Evolutionary conservation across 257 asterid genomes (phyloP), one percentile per base, ranked within the genome.

Genomic region (Gynochthodes officinalis): DNA sequence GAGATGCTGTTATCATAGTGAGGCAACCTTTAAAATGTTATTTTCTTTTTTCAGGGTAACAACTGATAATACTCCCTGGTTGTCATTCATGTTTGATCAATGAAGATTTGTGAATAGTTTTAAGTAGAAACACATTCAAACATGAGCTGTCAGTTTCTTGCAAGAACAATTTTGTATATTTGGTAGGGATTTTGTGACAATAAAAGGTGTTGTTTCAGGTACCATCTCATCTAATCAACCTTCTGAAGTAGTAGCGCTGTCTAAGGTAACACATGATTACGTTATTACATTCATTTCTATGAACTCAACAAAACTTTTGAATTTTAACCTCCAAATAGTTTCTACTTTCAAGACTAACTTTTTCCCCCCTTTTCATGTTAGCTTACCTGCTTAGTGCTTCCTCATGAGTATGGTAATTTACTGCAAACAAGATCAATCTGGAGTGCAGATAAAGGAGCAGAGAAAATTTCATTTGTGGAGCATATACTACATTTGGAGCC

Each of bases 361-460:
- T 50, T 62, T 73, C 23, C 43, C 49, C 25, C 42, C 67, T 42
- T 76, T 25, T 78, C 69, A 50, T 85, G 82, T 78, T 93, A 94
- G 99, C 87, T 94, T 67, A 91, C 96, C 80, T 94, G 99, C 89
- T 77, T 94, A 78, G 73, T 87, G 80, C 91, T 94, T 80, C 95
- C 93, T 68, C 84, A 73, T 23, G 89, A 89, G 83, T 90, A 91
- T 77, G 19, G 80, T 28, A 44, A 79, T 78, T 81, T 94, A 79
- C 82, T 94, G 63, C 76, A 88, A 55, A 81, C 95, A 30, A 88
- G 83, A 80, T 91, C 99, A 77, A 89, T 91, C 75, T 94, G 99
- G 99, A 89, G 88, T 62, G 88, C 97, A 1, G 93, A 89, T 73
- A 84, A 81, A 76, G 73, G 87, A 73, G 72, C 71, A 52, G 97